Conservation (phyloP, 176 grass and related monocot genomes). For the Saccharum spontaneum region DNA sequence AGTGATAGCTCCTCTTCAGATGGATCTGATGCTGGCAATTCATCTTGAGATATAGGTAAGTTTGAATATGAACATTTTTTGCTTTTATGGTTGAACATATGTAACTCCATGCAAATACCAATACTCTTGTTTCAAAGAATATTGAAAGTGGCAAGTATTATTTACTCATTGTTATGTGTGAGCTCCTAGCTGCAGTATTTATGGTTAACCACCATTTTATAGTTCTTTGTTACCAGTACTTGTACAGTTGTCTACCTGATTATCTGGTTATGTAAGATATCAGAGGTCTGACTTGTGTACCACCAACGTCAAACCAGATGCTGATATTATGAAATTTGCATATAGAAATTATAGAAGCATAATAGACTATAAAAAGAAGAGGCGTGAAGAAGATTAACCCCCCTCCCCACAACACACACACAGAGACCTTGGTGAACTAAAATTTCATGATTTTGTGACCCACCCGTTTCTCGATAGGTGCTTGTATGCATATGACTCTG, state of each 20-base stretch:
- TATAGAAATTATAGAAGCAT: neutral
- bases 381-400: too few relatives aligned
- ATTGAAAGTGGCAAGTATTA: neutral
- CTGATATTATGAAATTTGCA: neutral
- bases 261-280: neutral
- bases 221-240: neutral
- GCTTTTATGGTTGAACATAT: neutral
- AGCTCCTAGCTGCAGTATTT: neutral
- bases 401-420: neutral
- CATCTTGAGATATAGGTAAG: conserved; percentile 46
- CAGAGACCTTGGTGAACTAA: neutral
- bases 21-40: conserved; percentile 76
- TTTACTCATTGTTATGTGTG: neutral
- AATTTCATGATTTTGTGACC: neutral
- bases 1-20: conserved; percentile 90
- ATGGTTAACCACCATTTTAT: neutral
- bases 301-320: too few relatives aligned
- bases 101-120: neutral
- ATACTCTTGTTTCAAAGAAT: conserved; percentile 6
- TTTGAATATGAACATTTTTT: neutral
- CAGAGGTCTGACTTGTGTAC: neutral
- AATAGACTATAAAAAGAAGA: neutral
- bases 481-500: neutral
- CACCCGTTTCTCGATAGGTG: neutral
- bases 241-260: neutral